Percentiles rank a stretch among this genome's conserved stretches.
Evolutionary conservation across 2,329 filamentous ascomycete genomes (phyloP).

Genomic region (Aspergillus ibericus): DNA sequence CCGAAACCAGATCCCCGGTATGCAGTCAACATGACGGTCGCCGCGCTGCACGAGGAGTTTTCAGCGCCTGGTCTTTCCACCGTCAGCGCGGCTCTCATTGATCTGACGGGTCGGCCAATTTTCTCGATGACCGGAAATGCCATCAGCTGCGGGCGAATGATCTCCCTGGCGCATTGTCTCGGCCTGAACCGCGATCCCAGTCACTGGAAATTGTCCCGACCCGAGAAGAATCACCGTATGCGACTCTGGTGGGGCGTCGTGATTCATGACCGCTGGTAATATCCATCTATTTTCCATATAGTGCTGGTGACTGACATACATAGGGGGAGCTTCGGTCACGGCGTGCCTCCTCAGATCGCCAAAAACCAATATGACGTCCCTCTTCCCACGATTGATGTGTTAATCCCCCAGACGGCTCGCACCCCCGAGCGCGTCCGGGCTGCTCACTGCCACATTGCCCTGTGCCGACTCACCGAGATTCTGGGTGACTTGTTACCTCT

Average conservation of each 20-base stretch:
- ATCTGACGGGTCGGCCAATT: conserved; percentile 60
- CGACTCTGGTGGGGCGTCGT: conserved; percentile 59
- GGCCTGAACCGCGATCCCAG: conserved; percentile 57
- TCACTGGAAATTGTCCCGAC: conserved; percentile 52
- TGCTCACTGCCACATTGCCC: conserved; percentile 53
- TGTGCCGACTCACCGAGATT: conserved; percentile 53
- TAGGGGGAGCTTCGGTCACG: conserved; percentile 57
- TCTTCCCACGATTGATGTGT: conserved; percentile 48
- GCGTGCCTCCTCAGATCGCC: conserved; percentile 54
- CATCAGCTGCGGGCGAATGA: conserved; percentile 54
- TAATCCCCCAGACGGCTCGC: conserved; percentile 38
- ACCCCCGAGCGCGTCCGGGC: conserved; percentile 46
- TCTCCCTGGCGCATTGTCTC: conserved; percentile 57
- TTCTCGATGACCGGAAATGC: conserved; percentile 61
- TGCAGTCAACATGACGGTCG: conserved; percentile 62
- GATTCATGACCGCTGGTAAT: conserved; percentile 56
- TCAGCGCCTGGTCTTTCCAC: conserved; percentile 60
- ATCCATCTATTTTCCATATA: neutral
- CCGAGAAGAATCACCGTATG: conserved; percentile 54
- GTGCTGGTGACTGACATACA: neutral
- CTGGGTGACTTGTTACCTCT: conserved; percentile 48
- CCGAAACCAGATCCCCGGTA: conserved; percentile 60
- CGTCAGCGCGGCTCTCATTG: conserved; percentile 58
- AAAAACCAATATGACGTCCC: conserved; percentile 59
- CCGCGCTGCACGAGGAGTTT: conserved; percentile 61